These are phyloP conservation scores for Gracilaria gracilis DNA, from an alignment of 23 red algal genomes.

Conservation along the genomic window DNA sequence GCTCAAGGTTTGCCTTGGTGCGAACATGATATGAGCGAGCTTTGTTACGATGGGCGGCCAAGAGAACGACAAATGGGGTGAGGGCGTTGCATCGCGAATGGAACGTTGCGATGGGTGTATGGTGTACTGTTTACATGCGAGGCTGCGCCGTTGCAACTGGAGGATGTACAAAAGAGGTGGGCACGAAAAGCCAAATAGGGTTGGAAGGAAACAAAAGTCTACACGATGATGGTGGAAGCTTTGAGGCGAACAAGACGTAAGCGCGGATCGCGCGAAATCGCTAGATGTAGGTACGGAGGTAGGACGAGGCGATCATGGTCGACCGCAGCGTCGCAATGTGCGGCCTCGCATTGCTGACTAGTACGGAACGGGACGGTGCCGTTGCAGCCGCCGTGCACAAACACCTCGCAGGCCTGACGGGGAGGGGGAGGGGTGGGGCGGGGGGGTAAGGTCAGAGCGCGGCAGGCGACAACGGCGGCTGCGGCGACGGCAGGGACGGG, in stretches of 20 bases:
- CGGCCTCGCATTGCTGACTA: constrained; percentile 73
- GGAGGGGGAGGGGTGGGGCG: not conserved
- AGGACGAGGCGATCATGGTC: not conserved
- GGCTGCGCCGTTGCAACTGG: no score
- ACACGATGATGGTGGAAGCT: constrained; percentile 17
- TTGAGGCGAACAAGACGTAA: constrained; percentile 16
- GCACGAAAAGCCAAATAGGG: not conserved
- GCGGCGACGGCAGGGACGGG: not conserved
- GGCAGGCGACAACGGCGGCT: not conserved
- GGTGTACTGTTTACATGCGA: not conserved
- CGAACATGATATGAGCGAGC: no score
- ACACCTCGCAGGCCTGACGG: constrained; percentile 53
- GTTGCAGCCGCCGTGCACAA: constrained; percentile 80
- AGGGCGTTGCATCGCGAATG: no score
- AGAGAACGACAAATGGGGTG: no score
- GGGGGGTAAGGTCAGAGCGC: not conserved
- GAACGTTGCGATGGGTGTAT: no score
- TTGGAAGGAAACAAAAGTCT: not conserved
- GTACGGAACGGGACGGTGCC: constrained; percentile 77
- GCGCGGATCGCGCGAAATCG: constrained; percentile 7
- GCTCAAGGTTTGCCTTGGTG: no score
- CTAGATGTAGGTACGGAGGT: not conserved
- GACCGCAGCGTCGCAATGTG: constrained; percentile 62
- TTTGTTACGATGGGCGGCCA: no score
- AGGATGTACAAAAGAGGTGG: no score